These are phyloP conservation scores for Phytophthora colocasiae DNA, from an alignment of 352 stramenopile genomes.

Conservation along the genomic window DNA sequence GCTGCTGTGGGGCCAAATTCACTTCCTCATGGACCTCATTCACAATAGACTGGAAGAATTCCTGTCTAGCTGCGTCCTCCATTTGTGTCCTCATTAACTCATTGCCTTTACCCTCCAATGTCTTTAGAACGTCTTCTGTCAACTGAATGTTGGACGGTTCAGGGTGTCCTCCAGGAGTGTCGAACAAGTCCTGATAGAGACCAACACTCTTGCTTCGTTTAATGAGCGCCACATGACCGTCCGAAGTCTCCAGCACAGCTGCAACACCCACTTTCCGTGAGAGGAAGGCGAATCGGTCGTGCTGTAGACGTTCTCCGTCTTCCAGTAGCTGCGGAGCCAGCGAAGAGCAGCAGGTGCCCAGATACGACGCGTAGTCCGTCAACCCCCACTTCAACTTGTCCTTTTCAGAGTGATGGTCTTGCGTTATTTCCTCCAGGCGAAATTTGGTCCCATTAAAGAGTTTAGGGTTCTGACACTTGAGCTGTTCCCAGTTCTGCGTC, in stretches of 20 bases:
- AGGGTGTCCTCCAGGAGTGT: constrained; percentile 83
- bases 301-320: constrained; percentile 36
- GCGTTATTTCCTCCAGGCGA: constrained; percentile 26
- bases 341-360: constrained; percentile 74
- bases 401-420: constrained; percentile 1
- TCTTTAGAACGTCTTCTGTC: constrained; percentile 37
- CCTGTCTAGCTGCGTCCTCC: constrained; percentile 41
- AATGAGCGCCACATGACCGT: constrained; percentile 72
- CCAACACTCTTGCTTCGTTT: constrained; percentile 69
- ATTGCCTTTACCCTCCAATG: constrained; percentile 21
- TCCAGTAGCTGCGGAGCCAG: constrained; percentile 41
- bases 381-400: constrained; percentile 55
- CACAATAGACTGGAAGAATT: constrained; percentile 79
- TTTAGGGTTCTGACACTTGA: constrained; percentile 37
- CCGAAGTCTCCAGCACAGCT: constrained; percentile 66
- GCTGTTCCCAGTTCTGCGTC: constrained; percentile 49
- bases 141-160: constrained; percentile 61
- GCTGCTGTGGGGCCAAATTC: constrained; percentile 53
- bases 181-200: constrained; percentile 75
- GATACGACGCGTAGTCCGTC: constrained; percentile 80
- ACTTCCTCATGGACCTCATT: constrained; percentile 84
- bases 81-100: constrained; percentile 13
- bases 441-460: constrained; percentile 88
- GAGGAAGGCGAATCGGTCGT: constrained; percentile 59
- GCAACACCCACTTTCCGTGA: constrained; percentile 86